Conservation (phyloP, 2,329 filamentous ascomycete genomes). For the Aquanectria penicillioides region DNA sequence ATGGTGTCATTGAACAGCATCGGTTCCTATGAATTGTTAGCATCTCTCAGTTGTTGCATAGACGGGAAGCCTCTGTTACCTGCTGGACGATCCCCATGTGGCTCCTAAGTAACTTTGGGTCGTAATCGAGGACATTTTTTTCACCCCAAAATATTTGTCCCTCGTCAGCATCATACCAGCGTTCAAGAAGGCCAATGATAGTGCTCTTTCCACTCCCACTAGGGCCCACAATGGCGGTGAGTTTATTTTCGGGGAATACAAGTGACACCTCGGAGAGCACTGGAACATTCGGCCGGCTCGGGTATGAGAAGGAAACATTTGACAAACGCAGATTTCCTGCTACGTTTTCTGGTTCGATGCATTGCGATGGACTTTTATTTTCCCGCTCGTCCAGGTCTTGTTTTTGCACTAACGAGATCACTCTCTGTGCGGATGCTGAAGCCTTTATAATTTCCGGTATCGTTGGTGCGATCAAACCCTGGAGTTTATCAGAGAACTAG, state of each 20-base stretch:
- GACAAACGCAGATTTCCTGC: no score
- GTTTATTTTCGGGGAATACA: constrained; percentile 51
- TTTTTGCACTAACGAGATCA: no score
- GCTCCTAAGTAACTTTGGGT: constrained; percentile 57
- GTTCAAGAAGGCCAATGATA: constrained; percentile 58
- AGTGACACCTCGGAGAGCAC: constrained; percentile 50
- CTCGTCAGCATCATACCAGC: constrained; percentile 53
- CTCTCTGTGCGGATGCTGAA: no score
- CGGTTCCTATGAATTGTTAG: no score
- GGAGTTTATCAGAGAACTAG: no score
- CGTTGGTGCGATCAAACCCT: no score
- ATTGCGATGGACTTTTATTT: no score
- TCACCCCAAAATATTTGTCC: constrained; percentile 46
- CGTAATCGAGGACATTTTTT: constrained; percentile 48
- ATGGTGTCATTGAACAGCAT: constrained; percentile 58
- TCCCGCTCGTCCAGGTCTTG: no score
- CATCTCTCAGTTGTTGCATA: no score
- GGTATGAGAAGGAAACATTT: constrained; percentile 60
- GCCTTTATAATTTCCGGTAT: no score
- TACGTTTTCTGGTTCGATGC: no score
- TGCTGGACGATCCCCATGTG: constrained; percentile 60
- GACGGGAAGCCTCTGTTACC: no score
- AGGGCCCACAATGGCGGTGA: constrained; percentile 63
- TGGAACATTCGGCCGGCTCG: constrained; percentile 56
- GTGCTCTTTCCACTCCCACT: constrained; percentile 64